phyloP scores from a whole-genome alignment of 2,329 filamentous ascomycete species.

The Fusarium heterosporum region DNA sequence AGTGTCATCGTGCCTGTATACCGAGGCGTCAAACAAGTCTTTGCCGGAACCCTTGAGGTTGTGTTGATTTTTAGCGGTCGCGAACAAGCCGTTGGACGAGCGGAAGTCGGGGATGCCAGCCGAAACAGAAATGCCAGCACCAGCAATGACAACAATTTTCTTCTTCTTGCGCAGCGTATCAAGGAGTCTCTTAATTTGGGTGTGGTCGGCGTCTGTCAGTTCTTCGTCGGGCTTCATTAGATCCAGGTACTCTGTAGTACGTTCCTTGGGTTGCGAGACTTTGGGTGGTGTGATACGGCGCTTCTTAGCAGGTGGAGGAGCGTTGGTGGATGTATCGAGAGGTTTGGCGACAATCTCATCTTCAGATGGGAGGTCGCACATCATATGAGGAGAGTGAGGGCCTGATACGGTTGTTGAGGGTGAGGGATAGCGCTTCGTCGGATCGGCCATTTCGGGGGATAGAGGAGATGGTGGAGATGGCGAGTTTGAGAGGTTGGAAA shows the following conservation, averaged over 20 bases:
- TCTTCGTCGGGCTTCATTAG: slow-evolving; percentile 66
- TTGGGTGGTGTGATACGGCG: slow-evolving; percentile 71
- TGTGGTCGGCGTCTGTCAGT: slow-evolving; percentile 57
- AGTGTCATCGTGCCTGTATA: slow-evolving; percentile 91
- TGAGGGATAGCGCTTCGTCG: slow-evolving; percentile 63
- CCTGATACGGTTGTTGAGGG: slow-evolving; percentile 63
- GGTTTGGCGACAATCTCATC: slow-evolving; percentile 49
- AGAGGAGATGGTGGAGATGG: slow-evolving; percentile 59
- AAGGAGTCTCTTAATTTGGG: slow-evolving; percentile 76
- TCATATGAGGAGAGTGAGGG: slow-evolving; percentile 63
- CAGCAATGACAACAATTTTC: slow-evolving; percentile 96
- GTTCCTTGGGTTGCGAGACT: slow-evolving; percentile 66
- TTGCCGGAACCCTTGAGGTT: slow-evolving; percentile 92
- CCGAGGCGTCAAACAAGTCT: slow-evolving; percentile 95
- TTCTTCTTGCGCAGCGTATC: slow-evolving; percentile 85
- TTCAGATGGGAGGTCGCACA: slow-evolving; percentile 53
- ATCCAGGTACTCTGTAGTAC: slow-evolving; percentile 86
- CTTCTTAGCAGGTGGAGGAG: slow-evolving; percentile 79
- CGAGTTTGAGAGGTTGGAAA: slow-evolving; percentile 65
- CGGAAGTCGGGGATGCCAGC: slow-evolving; percentile 98
- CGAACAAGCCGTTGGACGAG: slow-evolving; percentile 90
- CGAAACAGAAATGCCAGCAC: slow-evolving; percentile 95
- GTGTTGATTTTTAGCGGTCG: slow-evolving; percentile 84
- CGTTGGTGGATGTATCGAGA: slow-evolving; percentile 56
- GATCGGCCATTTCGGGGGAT: slow-evolving; percentile 57